These are phyloP conservation scores for Plenodomus lindquistii DNA, from an alignment of 2,329 filamentous ascomycete genomes.

Conservation along the genomic window DNA sequence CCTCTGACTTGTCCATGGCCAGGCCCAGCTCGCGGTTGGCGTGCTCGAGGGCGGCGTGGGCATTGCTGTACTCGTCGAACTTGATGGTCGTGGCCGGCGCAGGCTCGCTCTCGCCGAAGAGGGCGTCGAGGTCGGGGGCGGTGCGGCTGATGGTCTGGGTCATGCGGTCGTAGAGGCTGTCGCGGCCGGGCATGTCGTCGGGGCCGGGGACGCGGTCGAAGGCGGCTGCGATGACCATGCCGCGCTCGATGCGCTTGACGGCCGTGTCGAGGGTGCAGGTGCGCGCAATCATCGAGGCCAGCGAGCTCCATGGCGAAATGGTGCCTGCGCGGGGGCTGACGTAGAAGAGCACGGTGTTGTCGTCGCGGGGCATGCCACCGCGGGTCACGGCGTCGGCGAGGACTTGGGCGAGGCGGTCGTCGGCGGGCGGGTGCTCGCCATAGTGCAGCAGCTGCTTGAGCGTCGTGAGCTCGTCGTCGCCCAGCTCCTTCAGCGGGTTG, in stretches of 20 bases:
- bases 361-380: constrained; percentile 55
- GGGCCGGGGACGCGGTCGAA: constrained; percentile 59
- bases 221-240: constrained; percentile 72
- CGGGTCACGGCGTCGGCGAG: constrained; percentile 54
- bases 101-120: constrained; percentile 75
- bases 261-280: constrained; percentile 80
- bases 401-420: constrained; percentile 50
- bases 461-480: constrained; percentile 52
- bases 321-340: constrained; percentile 78
- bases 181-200: constrained; percentile 62
- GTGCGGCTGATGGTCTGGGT: constrained; percentile 76
- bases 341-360: constrained; percentile 65
- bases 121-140: constrained; percentile 69
- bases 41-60: constrained; percentile 72
- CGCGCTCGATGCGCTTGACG: constrained; percentile 81
- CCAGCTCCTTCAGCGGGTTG: constrained; percentile 46
- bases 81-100: constrained; percentile 74
- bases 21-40: constrained; percentile 86
- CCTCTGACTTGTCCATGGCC: constrained; percentile 84
- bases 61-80: constrained; percentile 65
- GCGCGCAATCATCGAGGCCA: constrained; percentile 90
- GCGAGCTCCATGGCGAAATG: constrained; percentile 95
- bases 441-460: constrained; percentile 65
- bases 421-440: constrained; percentile 56
- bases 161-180: constrained; percentile 90